phyloP scores from a whole-genome alignment of 1,139 yeast species.

The Candida neerlandica region DNA sequence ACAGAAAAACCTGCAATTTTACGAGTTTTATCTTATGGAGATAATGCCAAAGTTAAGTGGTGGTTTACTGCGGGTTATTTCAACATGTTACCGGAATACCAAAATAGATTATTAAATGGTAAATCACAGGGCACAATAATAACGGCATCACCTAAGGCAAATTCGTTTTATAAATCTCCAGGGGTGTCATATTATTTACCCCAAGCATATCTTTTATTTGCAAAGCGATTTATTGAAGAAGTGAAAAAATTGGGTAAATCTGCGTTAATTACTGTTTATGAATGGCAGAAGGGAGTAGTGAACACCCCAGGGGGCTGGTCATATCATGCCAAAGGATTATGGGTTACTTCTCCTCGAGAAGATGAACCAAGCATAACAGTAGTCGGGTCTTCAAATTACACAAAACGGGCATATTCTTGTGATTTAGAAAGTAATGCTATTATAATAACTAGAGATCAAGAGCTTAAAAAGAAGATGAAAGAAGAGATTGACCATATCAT shows the following conservation, averaged over 20 bases:
- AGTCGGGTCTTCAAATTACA: conserved; percentile 91
- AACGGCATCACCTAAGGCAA: conserved; percentile 91
- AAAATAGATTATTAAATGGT: conserved; percentile 59
- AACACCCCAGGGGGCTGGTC: conserved; percentile 91
- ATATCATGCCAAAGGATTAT: conserved; percentile 96
- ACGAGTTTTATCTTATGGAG: conserved; percentile 60
- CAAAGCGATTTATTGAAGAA: conserved; percentile 66
- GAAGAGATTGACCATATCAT: conserved; percentile 66
- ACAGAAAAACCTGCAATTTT: conserved; percentile 80
- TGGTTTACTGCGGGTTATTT: conserved; percentile 96
- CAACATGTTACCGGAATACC: conserved; percentile 81
- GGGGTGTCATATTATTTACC: conserved; percentile 87
- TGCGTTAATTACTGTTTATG: conserved; percentile 57
- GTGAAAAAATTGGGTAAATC: conserved; percentile 49
- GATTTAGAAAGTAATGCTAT: conserved; percentile 90
- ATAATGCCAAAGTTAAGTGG: conserved; percentile 65
- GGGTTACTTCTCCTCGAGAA: conserved; percentile 72
- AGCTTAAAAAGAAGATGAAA: conserved; percentile 58
- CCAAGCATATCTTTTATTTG: conserved; percentile 79
- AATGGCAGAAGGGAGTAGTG: conserved; percentile 88
- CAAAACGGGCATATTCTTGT: conserved; percentile 82
- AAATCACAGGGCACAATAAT: conserved; percentile 71
- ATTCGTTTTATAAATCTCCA: conserved; percentile 83
- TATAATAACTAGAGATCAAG: conserved; percentile 67
- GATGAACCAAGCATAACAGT: conserved; percentile 70